These are phyloP conservation scores for Lippia alba DNA, from an alignment of 305 asterid species.

Conservation along the genomic window DNA sequence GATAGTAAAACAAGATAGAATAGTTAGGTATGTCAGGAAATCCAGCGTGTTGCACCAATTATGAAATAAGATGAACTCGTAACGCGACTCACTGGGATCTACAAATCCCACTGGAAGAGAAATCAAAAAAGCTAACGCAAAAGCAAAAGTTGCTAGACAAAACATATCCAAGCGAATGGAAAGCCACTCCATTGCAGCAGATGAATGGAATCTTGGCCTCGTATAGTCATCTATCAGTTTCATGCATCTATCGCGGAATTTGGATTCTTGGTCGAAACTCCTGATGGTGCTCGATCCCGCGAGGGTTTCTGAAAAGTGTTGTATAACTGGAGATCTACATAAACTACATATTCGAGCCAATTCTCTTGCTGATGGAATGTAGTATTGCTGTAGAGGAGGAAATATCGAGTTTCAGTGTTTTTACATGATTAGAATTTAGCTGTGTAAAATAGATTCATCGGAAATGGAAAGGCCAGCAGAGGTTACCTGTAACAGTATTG, in stretches of 20 bases:
- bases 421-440: no score
- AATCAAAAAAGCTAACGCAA: conserved; percentile 55
- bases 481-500: conserved; percentile 58
- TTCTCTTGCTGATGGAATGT: conserved; percentile 69
- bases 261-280: conserved; percentile 55
- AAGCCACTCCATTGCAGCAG: conserved; percentile 76
- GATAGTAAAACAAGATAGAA: background rate
- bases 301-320: conserved; percentile 70
- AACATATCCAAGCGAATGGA: conserved; percentile 61
- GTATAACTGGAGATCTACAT: conserved; percentile 70
- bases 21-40: background rate
- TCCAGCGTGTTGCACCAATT: no score
- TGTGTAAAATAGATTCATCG: background rate
- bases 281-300: conserved; percentile 67
- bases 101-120: conserved; percentile 61
- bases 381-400: conserved; percentile 49
- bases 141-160: conserved; percentile 56
- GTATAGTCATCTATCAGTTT: conserved; percentile 56
- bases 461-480: background rate
- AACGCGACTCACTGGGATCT: conserved; percentile 52
- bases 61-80: background rate
- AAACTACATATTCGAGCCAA: conserved; percentile 57
- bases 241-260: conserved; percentile 56
- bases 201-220: conserved; percentile 57
- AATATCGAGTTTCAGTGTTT: background rate